Base-by-base conservation (phyloP, 345 rosid species). In the Stellera chamaejasme region DNA sequence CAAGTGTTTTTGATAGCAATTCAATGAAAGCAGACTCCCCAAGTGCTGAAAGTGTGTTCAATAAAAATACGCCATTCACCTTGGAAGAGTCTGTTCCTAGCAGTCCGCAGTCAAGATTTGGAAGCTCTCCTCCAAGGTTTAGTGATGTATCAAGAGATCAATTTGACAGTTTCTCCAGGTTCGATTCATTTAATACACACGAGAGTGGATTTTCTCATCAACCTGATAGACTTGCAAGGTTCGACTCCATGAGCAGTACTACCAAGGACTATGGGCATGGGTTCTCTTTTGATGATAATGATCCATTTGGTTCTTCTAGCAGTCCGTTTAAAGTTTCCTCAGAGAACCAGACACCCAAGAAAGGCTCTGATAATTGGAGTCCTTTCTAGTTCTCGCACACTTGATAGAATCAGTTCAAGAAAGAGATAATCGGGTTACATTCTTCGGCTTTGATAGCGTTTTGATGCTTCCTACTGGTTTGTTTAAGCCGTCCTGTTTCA, bases 71-170 rank as follows among this genome's bases (percentile, higher is more conserved):
- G 65, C 71, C 78, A 43, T 81, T 78, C 55, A 64, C 71, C 54
- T 88, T 92, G 56, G 99, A 93, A 45, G 99, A 89, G 62, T 93
- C 99, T 32, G 96, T 83, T 13, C 93, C 99, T 45, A 67, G 86
- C 67, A 82, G 91, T 50, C 96, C 99, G 49, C 70, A 72, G 39
- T 87, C 97, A 50, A 87, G 81, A 70, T 80, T 79, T 54, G 89
- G 85, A 56, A 84, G 83, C 82, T 89, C 96, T 50, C 79, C 95
- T 7, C 77, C 98, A 11, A 80, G 95, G 58, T 80, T 68, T 73
- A 85, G 96, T 12, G 95, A 91, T 69, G 87, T 77, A 11, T 80
- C 83, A 27, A 77, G 85, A 45, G 82, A 80, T 62, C 76, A 80
- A 60, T 80, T 73, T 8, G 85, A 89, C 72, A 82, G 76, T 68